Conservation (phyloP, 352 stramenopile genomes). For the Pythium folliculosum region DNA sequence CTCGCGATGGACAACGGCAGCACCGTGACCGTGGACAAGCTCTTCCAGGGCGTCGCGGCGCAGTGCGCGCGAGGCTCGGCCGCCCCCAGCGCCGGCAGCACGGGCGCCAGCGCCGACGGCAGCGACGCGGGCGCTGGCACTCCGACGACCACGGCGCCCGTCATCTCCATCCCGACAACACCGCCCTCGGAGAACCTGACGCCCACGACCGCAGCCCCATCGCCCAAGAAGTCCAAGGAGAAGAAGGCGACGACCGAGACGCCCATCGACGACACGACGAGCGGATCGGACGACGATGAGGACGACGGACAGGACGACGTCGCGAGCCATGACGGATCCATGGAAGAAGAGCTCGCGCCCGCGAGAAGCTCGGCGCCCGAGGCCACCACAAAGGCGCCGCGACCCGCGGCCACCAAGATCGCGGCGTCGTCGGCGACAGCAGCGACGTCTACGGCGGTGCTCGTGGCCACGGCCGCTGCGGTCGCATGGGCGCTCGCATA, state of each 20-base stretch:
- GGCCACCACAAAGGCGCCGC: background rate
- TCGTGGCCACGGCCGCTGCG: background rate
- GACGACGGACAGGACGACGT: background rate
- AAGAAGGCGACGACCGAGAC: background rate
- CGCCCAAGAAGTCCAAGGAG: background rate
- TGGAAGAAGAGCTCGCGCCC: background rate
- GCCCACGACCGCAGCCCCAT: background rate
- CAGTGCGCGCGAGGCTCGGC: constrained; percentile 5
- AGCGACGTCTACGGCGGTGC: background rate
- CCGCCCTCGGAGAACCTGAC: background rate
- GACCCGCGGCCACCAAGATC: background rate
- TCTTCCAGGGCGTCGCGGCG: constrained; percentile 18
- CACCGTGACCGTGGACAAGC: constrained; percentile 19
- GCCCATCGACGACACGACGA: background rate
- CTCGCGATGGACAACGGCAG: constrained; percentile 24
- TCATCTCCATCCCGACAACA: constrained; percentile 4
- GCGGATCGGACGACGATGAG: background rate
- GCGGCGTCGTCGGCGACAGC: background rate
- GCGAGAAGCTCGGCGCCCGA: background rate
- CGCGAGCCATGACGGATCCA: background rate
- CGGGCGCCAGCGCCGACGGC: background rate
- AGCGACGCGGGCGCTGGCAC: background rate
- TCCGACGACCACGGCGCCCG: background rate
- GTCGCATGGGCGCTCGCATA: background rate
- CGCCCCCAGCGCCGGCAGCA: background rate